Conservation (phyloP, 2,329 filamentous ascomycete genomes). For the Trichophyton simii region DNA sequence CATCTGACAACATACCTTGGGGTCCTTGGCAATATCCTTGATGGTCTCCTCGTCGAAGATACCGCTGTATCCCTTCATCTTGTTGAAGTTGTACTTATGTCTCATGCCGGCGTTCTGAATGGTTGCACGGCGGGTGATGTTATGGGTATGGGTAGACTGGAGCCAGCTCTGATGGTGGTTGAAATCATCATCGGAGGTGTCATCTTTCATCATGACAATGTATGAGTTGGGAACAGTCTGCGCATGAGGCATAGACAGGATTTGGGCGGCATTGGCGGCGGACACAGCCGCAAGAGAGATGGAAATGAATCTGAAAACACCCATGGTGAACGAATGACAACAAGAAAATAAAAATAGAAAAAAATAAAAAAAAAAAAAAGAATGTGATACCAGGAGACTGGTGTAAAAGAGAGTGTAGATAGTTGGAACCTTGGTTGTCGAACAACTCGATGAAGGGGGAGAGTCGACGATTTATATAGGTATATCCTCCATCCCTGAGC, state of each 20-base stretch:
- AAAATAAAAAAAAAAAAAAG: neutral
- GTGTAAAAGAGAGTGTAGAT: constrained; percentile 1
- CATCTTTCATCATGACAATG: constrained; percentile 9
- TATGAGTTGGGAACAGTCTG: constrained; percentile 6
- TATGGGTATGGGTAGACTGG: constrained; percentile 1
- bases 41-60: constrained; percentile 7
- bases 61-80: constrained; percentile 7
- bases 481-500: neutral
- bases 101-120: neutral
- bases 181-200: neutral
- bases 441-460: neutral
- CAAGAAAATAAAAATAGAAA: neutral
- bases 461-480: neutral
- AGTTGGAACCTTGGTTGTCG: neutral
- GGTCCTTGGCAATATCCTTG: constrained; percentile 6
- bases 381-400: constrained; percentile 1
- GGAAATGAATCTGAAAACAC: constrained; percentile 6
- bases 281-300: constrained; percentile 6
- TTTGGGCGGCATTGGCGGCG: constrained; percentile 5
- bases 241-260: constrained; percentile 1
- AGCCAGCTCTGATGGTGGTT: constrained; percentile 6
- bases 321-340: constrained; percentile 5
- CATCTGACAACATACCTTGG: constrained; percentile 5
- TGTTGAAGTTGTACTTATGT: constrained; percentile 3
- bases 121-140: neutral